Base-by-base conservation (phyloP, 2,329 filamentous ascomycete genomes). In the Colletotrichum phormii region DNA sequence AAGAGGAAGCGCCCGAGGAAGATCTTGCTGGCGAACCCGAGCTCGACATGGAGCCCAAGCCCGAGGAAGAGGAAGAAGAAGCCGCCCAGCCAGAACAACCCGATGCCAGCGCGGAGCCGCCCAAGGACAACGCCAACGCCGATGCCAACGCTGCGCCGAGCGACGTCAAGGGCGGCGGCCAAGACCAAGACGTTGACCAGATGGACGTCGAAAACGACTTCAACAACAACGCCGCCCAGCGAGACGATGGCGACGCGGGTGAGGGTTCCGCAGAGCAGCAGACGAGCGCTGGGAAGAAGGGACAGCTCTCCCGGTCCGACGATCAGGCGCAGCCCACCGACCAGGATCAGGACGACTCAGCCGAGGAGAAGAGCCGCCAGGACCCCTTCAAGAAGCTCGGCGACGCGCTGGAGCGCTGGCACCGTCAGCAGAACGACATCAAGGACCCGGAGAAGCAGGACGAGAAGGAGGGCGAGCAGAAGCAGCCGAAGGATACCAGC, bases 331-430 rank as follows among this genome's bases (percentile, higher is more conserved):
- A 77, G n/a, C 81, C 84, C 5, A 80, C 84, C n/a, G 84, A 88
- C 6, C 77, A 82, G 59, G 79, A 84, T 33, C 80, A 82, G 51
- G 85, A 89, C 65, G 83, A 85, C 12, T 80, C 83, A 12, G 82
- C 84, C 66, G 83, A 49, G 42, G 42, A 82, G 51, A 83, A 86
- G 75, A 78, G 79, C 5, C 81, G 89, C 64, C 84, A 86, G 58
- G 91, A 97, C 76, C 94, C 95, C 1, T 98, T 98, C 87, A 97
- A 97, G 84, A 97, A 98, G 79, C 89, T 99, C 35, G 97, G 97
- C 26, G 95, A 99, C 84, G 93, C 95, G 6, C 87, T 99, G 37
- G 95, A 98, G 81, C 91, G 93, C 77, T 99, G 95, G 94, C 95
- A 98, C 81, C 90, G 94, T 71, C 94, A 95, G 79, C 94, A 97